A percentile compares a stretch with the other conserved stretches of the same genome.
phyloP scores from a whole-genome alignment of 331 rosid species.

The Rhamnella rubrinervis region DNA sequence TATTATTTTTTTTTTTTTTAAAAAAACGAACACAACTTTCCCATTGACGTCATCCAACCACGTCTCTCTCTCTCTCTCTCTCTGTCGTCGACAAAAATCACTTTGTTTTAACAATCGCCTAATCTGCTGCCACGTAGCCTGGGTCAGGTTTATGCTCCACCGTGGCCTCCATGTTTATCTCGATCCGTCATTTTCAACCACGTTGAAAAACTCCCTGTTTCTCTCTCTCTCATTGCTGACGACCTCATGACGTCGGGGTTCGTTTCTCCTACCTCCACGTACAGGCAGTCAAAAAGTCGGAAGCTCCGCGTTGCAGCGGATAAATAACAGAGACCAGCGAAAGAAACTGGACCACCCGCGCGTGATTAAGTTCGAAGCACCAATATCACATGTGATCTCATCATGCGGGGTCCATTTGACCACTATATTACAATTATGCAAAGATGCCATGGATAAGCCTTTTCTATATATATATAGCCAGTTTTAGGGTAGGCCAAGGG shows the following conservation, averaged over 20 bases:
- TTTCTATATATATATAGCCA: too few species aligned
- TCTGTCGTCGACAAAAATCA: not conserved
- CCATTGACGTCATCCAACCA: slow-evolving; percentile 6
- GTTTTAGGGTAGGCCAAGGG: too few species aligned
- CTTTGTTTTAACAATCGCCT: slow-evolving; percentile 3
- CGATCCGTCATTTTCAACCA: slow-evolving; percentile 6
- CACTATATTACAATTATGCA: too few species aligned
- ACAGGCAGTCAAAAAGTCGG: slow-evolving; percentile 4
- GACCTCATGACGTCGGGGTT: not conserved
- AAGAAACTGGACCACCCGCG: too few species aligned
- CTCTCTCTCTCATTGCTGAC: not conserved
- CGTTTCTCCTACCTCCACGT: not conserved
- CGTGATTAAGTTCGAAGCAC: not conserved
- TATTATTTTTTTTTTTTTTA: too few species aligned
- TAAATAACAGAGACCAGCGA: not conserved
- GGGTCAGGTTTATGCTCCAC: not conserved
- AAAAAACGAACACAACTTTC: not conserved
- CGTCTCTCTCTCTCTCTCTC: too few species aligned
- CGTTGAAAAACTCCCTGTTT: not conserved
- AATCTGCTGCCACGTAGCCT: slow-evolving; percentile 1
- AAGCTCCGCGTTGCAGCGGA: not conserved
- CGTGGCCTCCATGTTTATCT: not conserved
- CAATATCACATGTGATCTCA: not conserved
- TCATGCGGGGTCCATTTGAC: not conserved
- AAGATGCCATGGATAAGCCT: too few species aligned